A percentile compares a stretch with the other conserved stretches of the same genome.
These are phyloP conservation scores for Nitzschia sp. DNA, from an alignment of 108 stramenopile genomes.

Conservation along the genomic window DNA sequence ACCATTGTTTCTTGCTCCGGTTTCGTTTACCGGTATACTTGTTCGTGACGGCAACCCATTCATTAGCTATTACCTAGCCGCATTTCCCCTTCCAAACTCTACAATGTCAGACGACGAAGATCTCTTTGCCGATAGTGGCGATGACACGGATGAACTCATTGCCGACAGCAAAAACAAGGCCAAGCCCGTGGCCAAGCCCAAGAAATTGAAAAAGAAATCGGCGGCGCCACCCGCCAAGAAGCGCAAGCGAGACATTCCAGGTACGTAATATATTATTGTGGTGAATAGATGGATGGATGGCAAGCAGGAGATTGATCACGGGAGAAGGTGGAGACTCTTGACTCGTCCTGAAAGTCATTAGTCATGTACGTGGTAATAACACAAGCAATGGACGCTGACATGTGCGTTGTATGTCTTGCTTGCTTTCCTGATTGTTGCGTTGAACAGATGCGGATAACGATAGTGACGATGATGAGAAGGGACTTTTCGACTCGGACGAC, in stretches of 20 bases:
- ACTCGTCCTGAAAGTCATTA: neutral
- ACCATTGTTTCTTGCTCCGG: no score
- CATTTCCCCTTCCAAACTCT: no score
- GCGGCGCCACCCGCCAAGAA: slow-evolving; percentile 24
- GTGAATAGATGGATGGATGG: no score
- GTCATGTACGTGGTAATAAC: no score
- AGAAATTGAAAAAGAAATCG: slow-evolving; percentile 44
- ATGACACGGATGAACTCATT: slow-evolving; percentile 83
- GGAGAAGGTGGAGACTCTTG: no score
- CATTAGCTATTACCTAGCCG: no score
- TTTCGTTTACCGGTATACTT: no score
- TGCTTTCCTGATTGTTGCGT: slow-evolving; percentile 12
- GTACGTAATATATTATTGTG: no score
- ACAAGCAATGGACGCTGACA: no score
- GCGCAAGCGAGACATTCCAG: slow-evolving; percentile 48
- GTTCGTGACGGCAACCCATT: no score
- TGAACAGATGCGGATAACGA: slow-evolving; percentile 46
- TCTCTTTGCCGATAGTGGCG: slow-evolving; percentile 75
- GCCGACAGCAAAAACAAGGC: slow-evolving; percentile 41
- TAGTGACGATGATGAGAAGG: slow-evolving; percentile 52
- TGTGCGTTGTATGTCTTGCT: neutral
- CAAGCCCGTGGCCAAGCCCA: slow-evolving; percentile 53
- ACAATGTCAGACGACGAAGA: slow-evolving; percentile 78
- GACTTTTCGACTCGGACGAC: slow-evolving; percentile 65
- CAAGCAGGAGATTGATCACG: no score